These are phyloP conservation scores for Tylopilus felleus DNA, from an alignment of 768 basidiomycete species.

Conservation along the genomic window DNA sequence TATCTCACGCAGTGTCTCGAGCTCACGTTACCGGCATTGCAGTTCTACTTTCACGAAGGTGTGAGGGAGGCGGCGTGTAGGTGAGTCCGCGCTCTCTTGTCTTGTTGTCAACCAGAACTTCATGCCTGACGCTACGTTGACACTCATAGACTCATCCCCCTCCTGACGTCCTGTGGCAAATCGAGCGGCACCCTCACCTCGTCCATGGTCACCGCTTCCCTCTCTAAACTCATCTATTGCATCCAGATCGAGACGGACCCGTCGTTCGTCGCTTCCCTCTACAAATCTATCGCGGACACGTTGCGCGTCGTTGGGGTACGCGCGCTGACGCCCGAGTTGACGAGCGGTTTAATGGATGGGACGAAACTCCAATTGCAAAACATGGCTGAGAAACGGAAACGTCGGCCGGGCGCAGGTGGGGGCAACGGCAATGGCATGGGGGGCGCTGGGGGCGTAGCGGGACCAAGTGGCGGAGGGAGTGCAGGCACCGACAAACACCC, in stretches of 20 bases:
- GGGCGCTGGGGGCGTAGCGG: not conserved
- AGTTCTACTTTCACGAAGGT: slow-evolving; percentile 83
- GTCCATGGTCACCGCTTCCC: slow-evolving; percentile 65
- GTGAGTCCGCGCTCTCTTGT: slow-evolving; percentile 38
- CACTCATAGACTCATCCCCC: slow-evolving; percentile 58
- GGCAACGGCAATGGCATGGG: slow-evolving; percentile 7
- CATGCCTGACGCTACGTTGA: not conserved
- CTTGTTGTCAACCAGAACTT: not conserved
- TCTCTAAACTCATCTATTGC: slow-evolving; percentile 60
- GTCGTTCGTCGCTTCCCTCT: slow-evolving; percentile 75
- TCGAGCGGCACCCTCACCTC: slow-evolving; percentile 58
- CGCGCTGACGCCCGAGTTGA: slow-evolving; percentile 51
- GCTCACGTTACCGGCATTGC: slow-evolving; percentile 64
- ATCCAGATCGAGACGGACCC: slow-evolving; percentile 68
- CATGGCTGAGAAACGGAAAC: slow-evolving; percentile 65
- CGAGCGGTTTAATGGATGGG: slow-evolving; percentile 57
- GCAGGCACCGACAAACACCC: not conserved
- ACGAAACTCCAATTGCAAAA: slow-evolving; percentile 67
- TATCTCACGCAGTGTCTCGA: slow-evolving; percentile 71
- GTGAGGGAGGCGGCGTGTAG: slow-evolving; percentile 74
- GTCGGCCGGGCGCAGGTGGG: slow-evolving; percentile 38
- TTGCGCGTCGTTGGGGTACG: slow-evolving; percentile 55
- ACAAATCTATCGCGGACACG: slow-evolving; percentile 64
- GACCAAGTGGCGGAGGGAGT: not conserved
- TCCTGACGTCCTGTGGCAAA: slow-evolving; percentile 68